Conservation (phyloP, 257 asterid genomes). For the Leptodermis oblonga region DNA sequence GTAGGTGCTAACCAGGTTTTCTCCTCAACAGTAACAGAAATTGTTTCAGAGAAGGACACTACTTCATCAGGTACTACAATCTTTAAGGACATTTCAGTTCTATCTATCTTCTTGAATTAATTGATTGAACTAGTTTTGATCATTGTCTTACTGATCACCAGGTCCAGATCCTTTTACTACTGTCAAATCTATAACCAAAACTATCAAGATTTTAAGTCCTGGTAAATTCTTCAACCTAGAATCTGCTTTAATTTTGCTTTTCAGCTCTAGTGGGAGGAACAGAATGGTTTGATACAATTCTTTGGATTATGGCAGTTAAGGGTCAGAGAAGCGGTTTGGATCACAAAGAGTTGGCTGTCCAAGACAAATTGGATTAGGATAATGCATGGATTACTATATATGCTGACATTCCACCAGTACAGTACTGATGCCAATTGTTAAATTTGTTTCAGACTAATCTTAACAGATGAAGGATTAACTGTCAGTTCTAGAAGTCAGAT, state of each 20-base stretch:
- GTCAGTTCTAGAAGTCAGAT: conserved; percentile 15
- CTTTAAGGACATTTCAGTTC: neutral
- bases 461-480: conserved; percentile 20
- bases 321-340: conserved; percentile 25
- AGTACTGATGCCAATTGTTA: neutral
- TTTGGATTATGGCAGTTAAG: conserved; percentile 42
- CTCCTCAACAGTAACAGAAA: conserved; percentile 49
- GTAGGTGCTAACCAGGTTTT: conserved; percentile 34
- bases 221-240: conserved; percentile 41
- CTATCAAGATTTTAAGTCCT: conserved; percentile 69
- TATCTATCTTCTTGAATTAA: neutral
- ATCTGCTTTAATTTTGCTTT: neutral
- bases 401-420: conserved; percentile 31
- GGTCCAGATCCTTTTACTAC: conserved; percentile 66
- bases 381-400: conserved; percentile 12
- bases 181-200: conserved; percentile 62
- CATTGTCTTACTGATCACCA: conserved; percentile 23
- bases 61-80: conserved; percentile 45
- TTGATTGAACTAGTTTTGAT: conserved; percentile 9
- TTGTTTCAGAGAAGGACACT: conserved; percentile 40
- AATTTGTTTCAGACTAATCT: conserved; percentile 3
- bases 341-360: conserved; percentile 18
- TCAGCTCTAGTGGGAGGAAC: neutral
- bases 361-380: conserved; percentile 13
- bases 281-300: conserved; percentile 7